Evolutionary conservation across 768 basidiomycete genomes (phyloP), one percentile per base, ranked within the genome.

Genomic region (Trametes maxima): DNA sequence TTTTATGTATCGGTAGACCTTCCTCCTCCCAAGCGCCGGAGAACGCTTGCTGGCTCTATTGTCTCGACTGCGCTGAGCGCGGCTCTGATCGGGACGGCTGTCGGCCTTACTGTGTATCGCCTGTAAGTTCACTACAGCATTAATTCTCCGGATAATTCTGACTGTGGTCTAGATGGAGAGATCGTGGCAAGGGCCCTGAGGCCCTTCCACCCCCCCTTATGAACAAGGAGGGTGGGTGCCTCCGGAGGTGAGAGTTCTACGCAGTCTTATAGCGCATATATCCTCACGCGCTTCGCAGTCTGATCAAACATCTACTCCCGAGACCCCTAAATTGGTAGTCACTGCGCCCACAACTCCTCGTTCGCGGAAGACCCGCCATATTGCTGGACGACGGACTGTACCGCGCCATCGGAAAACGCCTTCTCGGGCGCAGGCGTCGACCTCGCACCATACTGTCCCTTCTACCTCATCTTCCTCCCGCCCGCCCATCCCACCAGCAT

Each of bases 31-130:
- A 94, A 93, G 79, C 86, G 87, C 70, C 89, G 90, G 62, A 85
- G 88, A 68, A 88, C 88, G 62, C 81, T 93, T 74, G 88, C 90
- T 65, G 90, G 90, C 64, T 88, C 89, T 59, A 87, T 94, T 69
- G 84, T 93, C 63, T 89, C 90, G 16, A 90, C 90, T 35, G 92
- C 92, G 57, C 78, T 94, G 75, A 90, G 83, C 75, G 91, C 92
- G 65, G 92, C 90, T 47, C 82, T 94, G 60, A 90, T 94, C 62
- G 90, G 92, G 59, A 88, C 90, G 21, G 92, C 92, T 16, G 92
- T 94, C 53, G 92, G 92, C 60, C 80, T 93, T 63, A 92, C 91
- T 46, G 90, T 92, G 43, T 94, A 92, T 77, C 84, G 90, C 74
- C 78, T 94, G 92, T 93, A 72, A 78, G 90, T 82, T 36, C 8